Percentiles rank a stretch among this genome's conserved stretches.
Conservation (phyloP, 2,329 filamentous ascomycete genomes). For the Ophiostoma populinum region DNA sequence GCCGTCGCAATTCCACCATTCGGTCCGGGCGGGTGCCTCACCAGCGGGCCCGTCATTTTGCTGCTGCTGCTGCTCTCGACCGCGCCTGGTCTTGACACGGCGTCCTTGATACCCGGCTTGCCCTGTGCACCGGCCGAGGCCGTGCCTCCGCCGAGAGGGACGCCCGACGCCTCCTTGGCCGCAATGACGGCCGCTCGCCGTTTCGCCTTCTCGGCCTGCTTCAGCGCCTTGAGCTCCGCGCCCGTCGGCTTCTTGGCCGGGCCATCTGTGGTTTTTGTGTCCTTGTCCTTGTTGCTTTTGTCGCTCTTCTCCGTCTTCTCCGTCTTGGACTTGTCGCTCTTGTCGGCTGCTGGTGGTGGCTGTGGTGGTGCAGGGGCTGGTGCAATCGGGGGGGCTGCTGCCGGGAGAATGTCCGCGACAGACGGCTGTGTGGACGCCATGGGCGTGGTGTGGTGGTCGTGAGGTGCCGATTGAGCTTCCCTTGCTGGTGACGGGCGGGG, state of each 20-base stretch:
- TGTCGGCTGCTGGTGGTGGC: background rate
- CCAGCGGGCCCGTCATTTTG: slow-evolving; percentile 5
- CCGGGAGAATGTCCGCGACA: too few relatives aligned
- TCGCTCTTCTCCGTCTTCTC: background rate
- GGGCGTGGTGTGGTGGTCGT: too few relatives aligned
- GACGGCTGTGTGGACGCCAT: too few relatives aligned
- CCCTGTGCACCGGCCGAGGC: slow-evolving; percentile 23
- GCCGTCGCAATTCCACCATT: slow-evolving; percentile 13
- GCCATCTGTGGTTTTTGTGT: slow-evolving; percentile 8
- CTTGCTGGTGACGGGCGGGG: too few relatives aligned
- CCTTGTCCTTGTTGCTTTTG: background rate
- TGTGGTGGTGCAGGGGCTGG: background rate
- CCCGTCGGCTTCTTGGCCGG: slow-evolving; percentile 40
- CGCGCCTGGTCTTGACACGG: slow-evolving; percentile 1
- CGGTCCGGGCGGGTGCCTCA: slow-evolving; percentile 13
- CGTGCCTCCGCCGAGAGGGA: slow-evolving; percentile 16
- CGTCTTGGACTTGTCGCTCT: background rate
- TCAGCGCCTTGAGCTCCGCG: slow-evolving; percentile 73
- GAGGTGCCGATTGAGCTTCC: too few relatives aligned
- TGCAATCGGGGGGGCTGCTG: background rate
- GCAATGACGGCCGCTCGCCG: slow-evolving; percentile 56
- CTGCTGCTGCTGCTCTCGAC: slow-evolving; percentile 11
- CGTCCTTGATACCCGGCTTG: slow-evolving; percentile 31
- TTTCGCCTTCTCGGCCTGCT: slow-evolving; percentile 83
- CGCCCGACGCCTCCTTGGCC: slow-evolving; percentile 27